phyloP scores from a whole-genome alignment of 345 rosid genomes.

The Acer saccharum region DNA sequence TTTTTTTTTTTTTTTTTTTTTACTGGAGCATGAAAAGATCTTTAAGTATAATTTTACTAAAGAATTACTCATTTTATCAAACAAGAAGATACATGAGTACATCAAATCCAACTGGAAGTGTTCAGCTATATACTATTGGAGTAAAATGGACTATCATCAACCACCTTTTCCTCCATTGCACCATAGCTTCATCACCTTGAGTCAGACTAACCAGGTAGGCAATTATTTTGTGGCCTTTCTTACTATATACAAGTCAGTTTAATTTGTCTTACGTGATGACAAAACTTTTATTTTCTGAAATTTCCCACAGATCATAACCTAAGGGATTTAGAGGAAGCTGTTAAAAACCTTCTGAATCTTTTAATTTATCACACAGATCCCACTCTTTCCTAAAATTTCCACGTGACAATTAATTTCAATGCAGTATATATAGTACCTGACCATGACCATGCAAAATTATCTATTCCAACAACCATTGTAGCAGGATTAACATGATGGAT shows the following conservation, averaged over 20 bases:
- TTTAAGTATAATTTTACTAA: neutral
- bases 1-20: no score
- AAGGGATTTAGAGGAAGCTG: neutral
- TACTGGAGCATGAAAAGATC: neutral
- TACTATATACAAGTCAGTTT: neutral
- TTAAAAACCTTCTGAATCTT: neutral
- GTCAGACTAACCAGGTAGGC: neutral
- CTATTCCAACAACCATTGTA: neutral
- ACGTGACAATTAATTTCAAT: neutral
- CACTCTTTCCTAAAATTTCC: neutral
- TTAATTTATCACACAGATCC: neutral
- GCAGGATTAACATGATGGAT: neutral
- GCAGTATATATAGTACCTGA: neutral
- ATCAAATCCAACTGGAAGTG: neutral
- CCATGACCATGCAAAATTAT: slow-evolving; percentile 1
- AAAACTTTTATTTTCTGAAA: neutral
- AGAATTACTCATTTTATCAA: no score
- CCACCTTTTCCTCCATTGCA: neutral
- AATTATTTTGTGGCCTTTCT: neutral
- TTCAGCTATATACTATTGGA: neutral
- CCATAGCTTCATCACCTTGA: neutral
- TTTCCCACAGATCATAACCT: neutral
- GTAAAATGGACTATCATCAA: neutral
- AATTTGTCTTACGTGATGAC: neutral
- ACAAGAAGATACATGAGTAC: neutral